Evolutionary conservation across 1,139 yeast species (phyloP), one percentile per base, ranked within the genome.

Genomic region (Pichia sp.): DNA sequence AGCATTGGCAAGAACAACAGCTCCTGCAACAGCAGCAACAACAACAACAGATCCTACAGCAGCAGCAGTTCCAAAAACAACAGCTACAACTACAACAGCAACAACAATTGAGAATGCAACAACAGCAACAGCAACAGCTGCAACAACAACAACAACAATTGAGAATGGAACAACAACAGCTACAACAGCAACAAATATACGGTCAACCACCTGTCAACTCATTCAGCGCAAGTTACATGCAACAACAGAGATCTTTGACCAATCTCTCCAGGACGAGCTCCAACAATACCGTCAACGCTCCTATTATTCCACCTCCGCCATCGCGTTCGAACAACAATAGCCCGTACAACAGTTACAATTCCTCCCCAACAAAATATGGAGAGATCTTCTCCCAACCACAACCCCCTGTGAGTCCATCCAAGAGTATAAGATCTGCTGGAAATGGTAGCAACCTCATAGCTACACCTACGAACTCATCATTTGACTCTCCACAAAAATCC

Each of bases 401-500:
- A 39, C 56, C 54, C 5, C 56, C 58, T 12, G 46, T 52, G n/a
- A 51, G 55, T 42, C 60, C 61, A 7, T 48, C 59, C 3, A 42
- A 51, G 25, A 53, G 58, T 34, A 32, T 55, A 3, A 43, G 55
- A 30, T 52, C 56, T 5, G 41, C 42, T n/a, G 16, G 16, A 14
- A 25, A 25, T 15, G 14, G 8, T 25, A 25, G 16, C 12, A 50
- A 50, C 28, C 30, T 50, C 27, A 52, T 51, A 10, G 50, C 56
- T 5, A 47, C 50, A n/a, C 38, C 44, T 9, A 33, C 55, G 4
- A 44, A 47, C 30, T 45, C 56, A 6, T 51, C 53, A 15, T 30
- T 49, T 27, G 44, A 42, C 10, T 51, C 56, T 3, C 53, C 53
- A 12, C 51, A 50, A 24, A 49, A 51, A 27, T 6, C 8, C 19